Conservation (phyloP, 1,139 yeast species). For the Saccharomyces hybrid region DNA sequence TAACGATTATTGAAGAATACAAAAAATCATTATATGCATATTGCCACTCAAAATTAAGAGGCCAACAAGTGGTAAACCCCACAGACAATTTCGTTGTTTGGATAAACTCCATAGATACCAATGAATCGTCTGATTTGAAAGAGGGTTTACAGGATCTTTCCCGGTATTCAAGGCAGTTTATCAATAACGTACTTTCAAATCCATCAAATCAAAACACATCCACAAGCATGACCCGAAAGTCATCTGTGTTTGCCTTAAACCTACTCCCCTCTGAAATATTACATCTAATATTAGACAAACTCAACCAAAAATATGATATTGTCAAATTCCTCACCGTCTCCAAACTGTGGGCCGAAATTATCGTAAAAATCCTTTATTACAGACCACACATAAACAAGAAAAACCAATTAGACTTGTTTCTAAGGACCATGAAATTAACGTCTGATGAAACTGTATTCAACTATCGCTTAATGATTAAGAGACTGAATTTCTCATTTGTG, state of each 20-base stretch:
- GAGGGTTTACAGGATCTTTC: slow-evolving; percentile 16
- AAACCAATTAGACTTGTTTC: slow-evolving; percentile 42
- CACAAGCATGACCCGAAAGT: not conserved
- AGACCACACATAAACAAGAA: slow-evolving; percentile 71
- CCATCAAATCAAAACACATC: not conserved
- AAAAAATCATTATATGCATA: slow-evolving; percentile 23
- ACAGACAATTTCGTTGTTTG: slow-evolving; percentile 21
- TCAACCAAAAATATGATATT: slow-evolving; percentile 58
- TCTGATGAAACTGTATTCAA: slow-evolving; percentile 53
- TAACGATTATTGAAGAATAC: slow-evolving; percentile 24
- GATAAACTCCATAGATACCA: slow-evolving; percentile 22
- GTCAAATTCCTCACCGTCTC: slow-evolving; percentile 69
- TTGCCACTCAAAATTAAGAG: slow-evolving; percentile 14
- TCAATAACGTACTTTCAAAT: slow-evolving; percentile 5
- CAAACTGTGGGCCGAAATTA: slow-evolving; percentile 70
- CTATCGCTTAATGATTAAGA: slow-evolving; percentile 66
- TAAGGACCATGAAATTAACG: slow-evolving; percentile 47
- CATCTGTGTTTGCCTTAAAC: slow-evolving; percentile 40
- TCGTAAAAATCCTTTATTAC: slow-evolving; percentile 81
- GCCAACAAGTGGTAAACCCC: slow-evolving; percentile 19
- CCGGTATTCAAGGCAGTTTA: slow-evolving; percentile 8
- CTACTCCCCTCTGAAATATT: slow-evolving; percentile 77
- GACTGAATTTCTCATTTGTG: slow-evolving; percentile 74
- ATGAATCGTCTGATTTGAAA: slow-evolving; percentile 14
- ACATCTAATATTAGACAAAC: slow-evolving; percentile 58